These are phyloP conservation scores for Botrytis porri DNA, from an alignment of 2,329 filamentous ascomycete species.

Conservation along the genomic window DNA sequence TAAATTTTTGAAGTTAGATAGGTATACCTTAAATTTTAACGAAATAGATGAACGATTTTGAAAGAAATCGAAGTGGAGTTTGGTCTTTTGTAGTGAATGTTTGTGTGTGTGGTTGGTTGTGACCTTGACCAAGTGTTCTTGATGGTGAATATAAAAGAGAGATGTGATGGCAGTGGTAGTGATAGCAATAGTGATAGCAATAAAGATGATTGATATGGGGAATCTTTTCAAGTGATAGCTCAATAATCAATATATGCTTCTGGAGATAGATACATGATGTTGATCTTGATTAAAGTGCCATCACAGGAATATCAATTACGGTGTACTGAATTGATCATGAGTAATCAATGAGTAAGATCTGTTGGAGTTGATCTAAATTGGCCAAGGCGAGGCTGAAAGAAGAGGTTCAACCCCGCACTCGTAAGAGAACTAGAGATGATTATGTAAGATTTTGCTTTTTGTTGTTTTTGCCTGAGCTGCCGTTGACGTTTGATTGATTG, in stretches of 20 bases:
- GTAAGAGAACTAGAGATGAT: neutral
- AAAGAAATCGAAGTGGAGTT: neutral
- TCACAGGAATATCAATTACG: neutral
- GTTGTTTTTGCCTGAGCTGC: neutral
- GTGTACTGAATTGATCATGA: no score
- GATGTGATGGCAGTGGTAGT: neutral
- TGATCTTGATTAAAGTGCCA: neutral
- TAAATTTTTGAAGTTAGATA: conserved; percentile 18
- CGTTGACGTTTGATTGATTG: neutral
- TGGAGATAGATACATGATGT: neutral
- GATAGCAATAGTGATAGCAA: neutral
- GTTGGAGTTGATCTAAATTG: neutral
- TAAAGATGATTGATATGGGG: neutral
- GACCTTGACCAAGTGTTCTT: neutral
- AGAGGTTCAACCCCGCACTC: neutral
- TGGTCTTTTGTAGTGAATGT: neutral
- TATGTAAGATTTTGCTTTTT: neutral
- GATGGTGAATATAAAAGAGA: neutral
- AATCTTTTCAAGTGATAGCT: neutral
- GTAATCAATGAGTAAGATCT: neutral
- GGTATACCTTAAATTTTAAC: conserved; percentile 36
- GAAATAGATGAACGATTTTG: conserved; percentile 19
- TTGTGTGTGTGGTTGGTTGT: neutral
- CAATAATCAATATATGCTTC: no score
- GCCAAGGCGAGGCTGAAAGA: neutral